A percentile compares a stretch with the other conserved stretches of the same genome.
phyloP scores from a whole-genome alignment of 2,329 filamentous ascomycete species.

The Sclerotinia sclerotiorum region DNA sequence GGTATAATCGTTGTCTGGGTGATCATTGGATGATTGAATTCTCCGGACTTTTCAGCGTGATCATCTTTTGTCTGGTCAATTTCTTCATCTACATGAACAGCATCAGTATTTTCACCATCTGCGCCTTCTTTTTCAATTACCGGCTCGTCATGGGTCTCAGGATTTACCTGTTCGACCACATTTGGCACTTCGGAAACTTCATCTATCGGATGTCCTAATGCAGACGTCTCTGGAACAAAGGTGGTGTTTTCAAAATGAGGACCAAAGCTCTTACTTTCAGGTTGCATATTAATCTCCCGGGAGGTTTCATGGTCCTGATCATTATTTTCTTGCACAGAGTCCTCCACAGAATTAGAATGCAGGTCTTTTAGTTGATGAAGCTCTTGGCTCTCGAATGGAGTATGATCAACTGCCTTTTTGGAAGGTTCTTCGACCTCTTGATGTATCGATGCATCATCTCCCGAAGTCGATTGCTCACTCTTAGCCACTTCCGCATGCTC shows the following conservation, averaged over 20 bases:
- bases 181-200: no score
- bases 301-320: background rate
- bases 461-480: background rate
- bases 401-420: background rate
- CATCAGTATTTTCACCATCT: background rate
- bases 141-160: background rate
- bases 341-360: background rate
- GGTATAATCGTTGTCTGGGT: background rate
- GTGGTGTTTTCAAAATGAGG: background rate
- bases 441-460: background rate
- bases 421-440: background rate
- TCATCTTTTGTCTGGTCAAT: background rate
- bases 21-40: background rate
- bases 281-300: background rate
- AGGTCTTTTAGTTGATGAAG: background rate
- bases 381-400: background rate
- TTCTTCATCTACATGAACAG: background rate
- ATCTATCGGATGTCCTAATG: background rate
- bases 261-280: background rate
- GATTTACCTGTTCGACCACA: background rate
- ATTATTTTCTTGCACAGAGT: background rate
- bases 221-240: background rate
- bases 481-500: background rate
- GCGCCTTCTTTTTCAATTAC: background rate
- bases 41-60: background rate